Base-by-base conservation (phyloP, 2,329 filamentous ascomycete genomes). In the Mariannaea sp. region DNA sequence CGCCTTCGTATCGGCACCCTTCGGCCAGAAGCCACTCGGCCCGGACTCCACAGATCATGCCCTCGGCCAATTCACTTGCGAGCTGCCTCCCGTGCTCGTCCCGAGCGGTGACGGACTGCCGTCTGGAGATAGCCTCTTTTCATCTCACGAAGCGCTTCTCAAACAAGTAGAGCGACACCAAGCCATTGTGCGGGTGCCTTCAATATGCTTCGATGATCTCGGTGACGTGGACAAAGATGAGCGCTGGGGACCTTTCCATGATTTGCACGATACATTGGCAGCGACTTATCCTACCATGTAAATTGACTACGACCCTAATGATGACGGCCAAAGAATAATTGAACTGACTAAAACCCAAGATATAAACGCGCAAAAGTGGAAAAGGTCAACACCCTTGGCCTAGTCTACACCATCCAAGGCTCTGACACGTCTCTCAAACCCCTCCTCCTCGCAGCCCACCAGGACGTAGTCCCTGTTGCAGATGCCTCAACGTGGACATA, bases 331-430 rank as follows among this genome's bases (percentile, higher is more conserved):
- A 5, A 2, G 12, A 35, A 1, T 17, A 12, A 50, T 61, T 22
- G 8, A 24, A 61, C 36, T 13, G 1, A 1, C 0, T 17, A 19
- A 3, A 49, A 33, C 10, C 10, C 13, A 12, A 78, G 75, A 7
- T 73, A 79, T 56, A 64, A 73, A 30, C 68, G 71, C 20, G 75
- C 76, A 50, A 67, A 64, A 27, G 61, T 80, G 7, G 80, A 84
- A 53, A 83, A 80, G 39, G 73, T 87, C 51, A 87, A 88, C 64
- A 83, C 78, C 0, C 79, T 86, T 33, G 85, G 84, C 10, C 72
- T 87, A 2, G 71, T 87, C 22, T 86, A 80, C 68, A 86, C 83
- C 0, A 75, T 86, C 55, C 64, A 78, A 5, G 84, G 84, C 14
- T 75, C 72, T 5, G 74, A 85, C 47, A 57, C 73, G 2, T 71